Percentiles rank a stretch among this genome's conserved stretches.
These are phyloP conservation scores for Lolium perenne DNA, from an alignment of 176 grass and related monocot species.

Conservation along the genomic window DNA sequence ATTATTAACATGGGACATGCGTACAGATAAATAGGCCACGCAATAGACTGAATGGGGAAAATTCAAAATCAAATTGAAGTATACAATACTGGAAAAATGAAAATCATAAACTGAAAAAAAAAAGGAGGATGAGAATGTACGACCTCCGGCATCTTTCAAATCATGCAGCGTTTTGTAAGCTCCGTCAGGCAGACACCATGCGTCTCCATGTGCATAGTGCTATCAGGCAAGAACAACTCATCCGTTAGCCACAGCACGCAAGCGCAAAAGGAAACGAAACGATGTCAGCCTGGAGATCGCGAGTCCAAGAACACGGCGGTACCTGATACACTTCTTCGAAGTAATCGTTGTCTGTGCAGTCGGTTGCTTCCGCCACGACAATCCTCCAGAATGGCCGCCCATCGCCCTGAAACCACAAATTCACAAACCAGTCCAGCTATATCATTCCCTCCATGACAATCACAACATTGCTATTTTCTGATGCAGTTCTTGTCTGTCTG, in stretches of 20 bases:
- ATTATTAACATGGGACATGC: constrained; percentile 28
- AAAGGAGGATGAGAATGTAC: constrained; percentile 41
- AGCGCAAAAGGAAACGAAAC: background rate
- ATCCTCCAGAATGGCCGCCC: constrained; percentile 85
- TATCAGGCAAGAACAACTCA: constrained; percentile 39
- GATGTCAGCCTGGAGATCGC: background rate
- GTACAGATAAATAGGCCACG: background rate
- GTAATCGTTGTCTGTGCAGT: constrained; percentile 63
- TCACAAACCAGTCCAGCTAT: constrained; percentile 25
- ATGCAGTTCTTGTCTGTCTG: background rate
- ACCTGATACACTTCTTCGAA: constrained; percentile 97
- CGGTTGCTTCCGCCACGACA: constrained; percentile 75
- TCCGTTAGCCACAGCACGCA: background rate
- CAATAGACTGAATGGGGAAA: background rate
- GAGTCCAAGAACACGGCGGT: background rate
- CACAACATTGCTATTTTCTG: background rate
- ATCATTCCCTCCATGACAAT: background rate
- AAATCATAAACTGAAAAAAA: constrained; percentile 37
- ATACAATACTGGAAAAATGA: background rate
- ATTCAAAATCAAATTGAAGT: background rate
- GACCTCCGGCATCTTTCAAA: constrained; percentile 84
- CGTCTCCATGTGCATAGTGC: constrained; percentile 79
- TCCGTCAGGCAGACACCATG: constrained; percentile 71
- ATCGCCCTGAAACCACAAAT: constrained; percentile 55
- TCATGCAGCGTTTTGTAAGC: constrained; percentile 59